A percentile compares a stretch with the other conserved stretches of the same genome.
Evolutionary conservation across 163 green algal species (phyloP).

Genomic region (Scenedesmus sp.): DNA sequence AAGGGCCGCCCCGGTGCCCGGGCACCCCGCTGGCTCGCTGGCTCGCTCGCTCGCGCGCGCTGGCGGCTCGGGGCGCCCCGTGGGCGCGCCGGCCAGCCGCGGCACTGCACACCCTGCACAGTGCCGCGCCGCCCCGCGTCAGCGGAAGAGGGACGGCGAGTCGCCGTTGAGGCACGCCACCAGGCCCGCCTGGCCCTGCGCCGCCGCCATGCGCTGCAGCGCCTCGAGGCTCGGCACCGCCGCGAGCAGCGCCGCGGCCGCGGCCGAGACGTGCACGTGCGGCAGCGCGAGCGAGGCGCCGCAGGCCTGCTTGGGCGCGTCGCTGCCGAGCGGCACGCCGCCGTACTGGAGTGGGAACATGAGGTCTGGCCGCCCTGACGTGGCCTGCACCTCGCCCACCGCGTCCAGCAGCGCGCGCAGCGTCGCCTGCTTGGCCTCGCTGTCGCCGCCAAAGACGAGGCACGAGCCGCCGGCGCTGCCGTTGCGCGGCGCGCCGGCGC

Average conservation of each 20-base stretch:
- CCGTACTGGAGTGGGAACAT: slow-evolving; percentile 38
- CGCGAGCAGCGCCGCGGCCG: slow-evolving; percentile 25
- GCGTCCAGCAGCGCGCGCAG: slow-evolving; percentile 36
- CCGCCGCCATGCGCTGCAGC: slow-evolving; percentile 16
- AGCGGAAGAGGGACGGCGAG: slow-evolving; percentile 21
- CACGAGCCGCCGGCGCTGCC: not conserved
- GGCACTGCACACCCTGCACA: too few relatives aligned
- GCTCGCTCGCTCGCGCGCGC: too few relatives aligned
- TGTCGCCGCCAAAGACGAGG: slow-evolving; percentile 10
- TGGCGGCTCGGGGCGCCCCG: too few relatives aligned
- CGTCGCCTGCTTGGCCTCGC: not conserved
- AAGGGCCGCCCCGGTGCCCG: too few relatives aligned
- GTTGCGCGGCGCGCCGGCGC: not conserved
- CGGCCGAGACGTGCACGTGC: slow-evolving; percentile 14
- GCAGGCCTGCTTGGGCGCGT: not conserved
- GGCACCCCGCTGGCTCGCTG: too few relatives aligned
- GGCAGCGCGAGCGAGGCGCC: not conserved
- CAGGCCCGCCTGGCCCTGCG: slow-evolving; percentile 17
- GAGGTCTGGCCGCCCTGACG: slow-evolving; percentile 21
- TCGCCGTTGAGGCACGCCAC: slow-evolving; percentile 14
- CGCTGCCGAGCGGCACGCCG: slow-evolving; percentile 1
- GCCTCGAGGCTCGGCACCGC: slow-evolving; percentile 35
- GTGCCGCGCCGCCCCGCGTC: too few relatives aligned
- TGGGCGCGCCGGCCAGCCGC: too few relatives aligned
- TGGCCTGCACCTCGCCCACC: slow-evolving; percentile 29